phyloP scores from a whole-genome alignment of 305 asterid genomes.

The Nicotiana rustica region DNA sequence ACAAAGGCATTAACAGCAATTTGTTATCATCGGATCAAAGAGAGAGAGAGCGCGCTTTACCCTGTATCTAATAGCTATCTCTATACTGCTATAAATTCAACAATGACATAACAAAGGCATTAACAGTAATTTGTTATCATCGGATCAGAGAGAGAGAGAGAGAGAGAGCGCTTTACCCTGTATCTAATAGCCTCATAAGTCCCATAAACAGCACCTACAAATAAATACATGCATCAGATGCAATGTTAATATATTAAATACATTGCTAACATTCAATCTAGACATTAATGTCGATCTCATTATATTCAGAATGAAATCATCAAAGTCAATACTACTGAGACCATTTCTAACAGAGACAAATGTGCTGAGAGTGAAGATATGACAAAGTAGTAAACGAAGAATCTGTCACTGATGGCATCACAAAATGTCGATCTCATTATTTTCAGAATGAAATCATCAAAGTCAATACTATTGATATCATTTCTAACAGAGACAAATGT shows the following conservation, averaged over 20 bases:
- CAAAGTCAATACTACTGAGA: background rate
- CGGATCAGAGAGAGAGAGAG: background rate
- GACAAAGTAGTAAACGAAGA: conserved; percentile 2
- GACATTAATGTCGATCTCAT: background rate
- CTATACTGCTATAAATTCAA: conserved; percentile 22
- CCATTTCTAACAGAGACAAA: conserved; percentile 6
- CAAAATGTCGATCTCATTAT: background rate
- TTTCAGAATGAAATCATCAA: background rate
- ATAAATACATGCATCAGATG: conserved; percentile 34
- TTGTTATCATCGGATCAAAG: background rate
- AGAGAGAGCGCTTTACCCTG: conserved; percentile 52
- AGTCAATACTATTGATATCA: background rate
- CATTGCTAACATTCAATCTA: conserved; percentile 10
- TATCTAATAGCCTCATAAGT: conserved; percentile 71
- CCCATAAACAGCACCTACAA: conserved; percentile 78
- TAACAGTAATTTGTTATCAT: background rate
- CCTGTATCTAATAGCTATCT: background rate
- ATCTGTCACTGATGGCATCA: conserved; percentile 17
- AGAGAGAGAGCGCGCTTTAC: too few relatives aligned
- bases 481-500: conserved; percentile 7
- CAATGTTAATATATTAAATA: background rate
- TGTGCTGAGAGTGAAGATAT: conserved; percentile 9
- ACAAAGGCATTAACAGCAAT: background rate
- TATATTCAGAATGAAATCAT: background rate
- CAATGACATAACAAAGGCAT: conserved; percentile 1